A percentile compares a stretch with the other conserved stretches of the same genome.
phyloP scores from a whole-genome alignment of 1,284 basidiomycete genomes.

The Sutorius eximius region DNA sequence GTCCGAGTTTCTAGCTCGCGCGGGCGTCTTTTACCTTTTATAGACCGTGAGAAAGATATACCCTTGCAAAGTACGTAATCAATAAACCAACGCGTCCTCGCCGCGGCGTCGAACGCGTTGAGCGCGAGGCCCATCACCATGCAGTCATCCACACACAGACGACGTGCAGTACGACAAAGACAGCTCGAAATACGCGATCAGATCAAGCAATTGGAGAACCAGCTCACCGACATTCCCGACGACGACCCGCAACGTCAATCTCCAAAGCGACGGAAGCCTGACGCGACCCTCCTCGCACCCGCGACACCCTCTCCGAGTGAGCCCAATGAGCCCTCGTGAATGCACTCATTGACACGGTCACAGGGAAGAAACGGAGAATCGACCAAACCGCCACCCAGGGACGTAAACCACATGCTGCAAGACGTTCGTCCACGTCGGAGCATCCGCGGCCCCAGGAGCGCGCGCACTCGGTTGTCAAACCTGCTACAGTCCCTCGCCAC shows the following conservation, averaged over 20 bases:
- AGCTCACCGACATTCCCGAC: constrained; percentile 39
- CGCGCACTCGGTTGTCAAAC: constrained; percentile 5
- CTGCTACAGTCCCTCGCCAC: constrained; percentile 9
- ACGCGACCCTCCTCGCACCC: constrained; percentile 52
- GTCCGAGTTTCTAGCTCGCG: constrained; percentile 8
- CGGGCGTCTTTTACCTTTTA: neutral
- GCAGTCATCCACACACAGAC: constrained; percentile 37
- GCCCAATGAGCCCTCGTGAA: constrained; percentile 21
- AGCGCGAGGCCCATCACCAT: constrained; percentile 25
- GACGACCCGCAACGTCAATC: constrained; percentile 34
- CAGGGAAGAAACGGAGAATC: constrained; percentile 50
- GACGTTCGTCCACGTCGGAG: constrained; percentile 8
- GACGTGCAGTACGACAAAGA: constrained; percentile 26
- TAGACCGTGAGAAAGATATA: constrained; percentile 17
- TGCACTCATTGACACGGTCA: constrained; percentile 14
- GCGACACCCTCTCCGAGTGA: constrained; percentile 71
- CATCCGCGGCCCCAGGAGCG: constrained; percentile 14
- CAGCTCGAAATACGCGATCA: constrained; percentile 43
- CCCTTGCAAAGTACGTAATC: constrained; percentile 28
- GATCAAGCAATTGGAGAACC: constrained; percentile 43
- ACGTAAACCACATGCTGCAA: constrained; percentile 19
- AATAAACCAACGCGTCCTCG: constrained; percentile 19
- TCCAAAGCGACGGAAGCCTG: constrained; percentile 50
- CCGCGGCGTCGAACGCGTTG: constrained; percentile 16
- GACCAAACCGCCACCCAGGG: constrained; percentile 17